Evolutionary conservation across 805 yeast genomes (phyloP).

Genomic region (Allodekkera sacchari): DNA sequence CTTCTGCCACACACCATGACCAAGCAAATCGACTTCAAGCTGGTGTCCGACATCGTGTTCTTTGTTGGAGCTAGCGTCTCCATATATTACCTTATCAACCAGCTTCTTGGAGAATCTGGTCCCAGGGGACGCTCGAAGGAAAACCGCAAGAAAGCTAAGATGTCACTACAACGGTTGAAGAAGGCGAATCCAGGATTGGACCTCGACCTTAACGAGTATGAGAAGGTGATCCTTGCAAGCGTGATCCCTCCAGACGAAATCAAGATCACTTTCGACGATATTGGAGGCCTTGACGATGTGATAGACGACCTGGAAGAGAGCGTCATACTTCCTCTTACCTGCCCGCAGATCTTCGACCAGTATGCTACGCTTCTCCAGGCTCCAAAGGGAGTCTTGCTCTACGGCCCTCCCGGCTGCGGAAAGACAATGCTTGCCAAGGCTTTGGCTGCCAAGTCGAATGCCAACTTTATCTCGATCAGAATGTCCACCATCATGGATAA

Average conservation of each 20-base stretch:
- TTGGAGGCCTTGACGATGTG: slow-evolving; percentile 82
- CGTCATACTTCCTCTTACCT: slow-evolving; percentile 77
- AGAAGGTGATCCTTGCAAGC: slow-evolving; percentile 63
- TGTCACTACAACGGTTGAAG: slow-evolving; percentile 50
- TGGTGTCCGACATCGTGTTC: slow-evolving; percentile 23
- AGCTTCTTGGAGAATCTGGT: slow-evolving; percentile 20
- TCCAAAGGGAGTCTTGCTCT: slow-evolving; percentile 87
- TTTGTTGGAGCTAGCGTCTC: slow-evolving; percentile 42
- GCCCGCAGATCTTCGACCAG: slow-evolving; percentile 66
- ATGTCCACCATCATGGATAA: slow-evolving; percentile 95
- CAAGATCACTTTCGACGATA: slow-evolving; percentile 63
- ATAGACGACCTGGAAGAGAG: slow-evolving; percentile 82
- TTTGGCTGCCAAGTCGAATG: slow-evolving; percentile 83
- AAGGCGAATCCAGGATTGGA: slow-evolving; percentile 50
- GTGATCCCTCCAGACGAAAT: slow-evolving; percentile 84
- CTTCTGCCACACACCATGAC: too few species aligned
- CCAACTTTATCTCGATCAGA: slow-evolving; percentile 82
- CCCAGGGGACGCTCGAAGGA: slow-evolving; percentile 41
- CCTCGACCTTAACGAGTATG: slow-evolving; percentile 60
- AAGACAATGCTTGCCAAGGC: slow-evolving; percentile 97
- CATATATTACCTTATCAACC: slow-evolving; percentile 35
- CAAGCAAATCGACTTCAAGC: slow-evolving; percentile 24
- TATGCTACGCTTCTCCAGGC: slow-evolving; percentile 69
- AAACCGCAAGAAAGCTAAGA: slow-evolving; percentile 51
- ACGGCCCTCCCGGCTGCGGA: slow-evolving; percentile 98